These are phyloP conservation scores for Lactuca sativa DNA, from an alignment of 129 eudicot species.

Conservation along the genomic window DNA sequence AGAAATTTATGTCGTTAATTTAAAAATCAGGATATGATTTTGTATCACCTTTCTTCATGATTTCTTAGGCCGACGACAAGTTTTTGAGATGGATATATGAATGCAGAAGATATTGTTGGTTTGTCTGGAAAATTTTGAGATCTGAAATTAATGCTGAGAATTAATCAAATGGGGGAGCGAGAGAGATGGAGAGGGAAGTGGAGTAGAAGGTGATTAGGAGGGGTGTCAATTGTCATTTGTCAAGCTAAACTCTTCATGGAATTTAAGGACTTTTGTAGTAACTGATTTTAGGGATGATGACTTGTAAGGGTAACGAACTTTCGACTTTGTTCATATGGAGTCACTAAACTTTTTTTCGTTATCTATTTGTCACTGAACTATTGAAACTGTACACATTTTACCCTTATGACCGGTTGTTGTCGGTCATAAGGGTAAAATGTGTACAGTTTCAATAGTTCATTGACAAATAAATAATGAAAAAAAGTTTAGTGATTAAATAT, in stretches of 20 bases:
- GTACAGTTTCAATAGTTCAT: too few relatives aligned
- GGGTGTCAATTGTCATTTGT: slow-evolving; percentile 17
- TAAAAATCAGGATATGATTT: not conserved
- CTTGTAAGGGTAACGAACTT: too few relatives aligned
- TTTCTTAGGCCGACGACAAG: not conserved
- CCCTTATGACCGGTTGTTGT: too few relatives aligned
- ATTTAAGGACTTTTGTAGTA: slow-evolving; percentile 11
- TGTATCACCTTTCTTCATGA: slow-evolving; percentile 24
- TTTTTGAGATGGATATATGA: slow-evolving; percentile 27
- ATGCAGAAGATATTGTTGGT: slow-evolving; percentile 23
- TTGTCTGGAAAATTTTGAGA: slow-evolving; percentile 23
- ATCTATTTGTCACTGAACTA: too few relatives aligned
- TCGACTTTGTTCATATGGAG: too few relatives aligned
- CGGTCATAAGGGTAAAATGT: too few relatives aligned
- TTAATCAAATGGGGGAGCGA: slow-evolving; percentile 33
- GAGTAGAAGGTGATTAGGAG: slow-evolving; percentile 28
- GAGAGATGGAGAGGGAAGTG: slow-evolving; percentile 37
- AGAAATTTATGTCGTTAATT: not conserved
- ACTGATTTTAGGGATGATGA: too few relatives aligned
- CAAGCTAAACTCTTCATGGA: not conserved
- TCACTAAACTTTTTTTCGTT: too few relatives aligned
- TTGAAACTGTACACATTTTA: too few relatives aligned
- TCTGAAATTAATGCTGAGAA: slow-evolving; percentile 27
- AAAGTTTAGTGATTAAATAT: too few relatives aligned
- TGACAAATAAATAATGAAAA: too few relatives aligned